These are phyloP conservation scores for Lachnellula occidentalis DNA, from an alignment of 2,329 filamentous ascomycete species.

Conservation along the genomic window DNA sequence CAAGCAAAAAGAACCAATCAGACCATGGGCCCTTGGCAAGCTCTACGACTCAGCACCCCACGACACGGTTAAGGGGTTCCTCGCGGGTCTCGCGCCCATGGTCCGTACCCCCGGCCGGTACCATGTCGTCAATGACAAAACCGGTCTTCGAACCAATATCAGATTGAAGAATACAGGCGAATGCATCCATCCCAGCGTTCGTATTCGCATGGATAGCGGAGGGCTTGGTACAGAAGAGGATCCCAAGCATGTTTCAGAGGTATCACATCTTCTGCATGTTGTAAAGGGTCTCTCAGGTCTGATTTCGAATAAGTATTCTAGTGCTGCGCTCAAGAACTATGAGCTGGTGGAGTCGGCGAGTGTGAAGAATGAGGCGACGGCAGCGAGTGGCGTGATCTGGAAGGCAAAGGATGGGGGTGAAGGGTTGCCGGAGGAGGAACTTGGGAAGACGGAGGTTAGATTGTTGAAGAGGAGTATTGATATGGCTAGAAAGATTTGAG, in stretches of 20 bases:
- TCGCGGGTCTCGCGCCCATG: conserved; percentile 11
- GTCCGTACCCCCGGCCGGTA: conserved; percentile 31
- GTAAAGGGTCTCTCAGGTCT: conserved; percentile 10
- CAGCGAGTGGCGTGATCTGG: conserved; percentile 13
- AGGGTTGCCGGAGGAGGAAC: conserved; percentile 15
- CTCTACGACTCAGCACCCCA: conserved; percentile 27
- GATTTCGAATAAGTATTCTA: neutral
- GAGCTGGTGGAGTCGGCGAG: conserved; percentile 4
- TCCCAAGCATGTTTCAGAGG: conserved; percentile 3
- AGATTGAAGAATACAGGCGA: conserved; percentile 32
- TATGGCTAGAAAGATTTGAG: neutral
- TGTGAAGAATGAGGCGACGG: conserved; percentile 7
- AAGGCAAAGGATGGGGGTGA: conserved; percentile 11
- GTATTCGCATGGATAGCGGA: conserved; percentile 22
- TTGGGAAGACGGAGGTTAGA: conserved; percentile 18
- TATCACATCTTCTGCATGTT: conserved; percentile 7
- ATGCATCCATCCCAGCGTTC: conserved; percentile 29
- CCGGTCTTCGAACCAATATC: conserved; percentile 29
- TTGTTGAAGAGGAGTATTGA: conserved; percentile 12
- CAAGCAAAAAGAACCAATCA: conserved; percentile 6
- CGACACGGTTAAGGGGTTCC: conserved; percentile 14
- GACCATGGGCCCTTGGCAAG: conserved; percentile 30
- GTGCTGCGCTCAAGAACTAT: conserved; percentile 14
- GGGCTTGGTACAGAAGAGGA: conserved; percentile 30
- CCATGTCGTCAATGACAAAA: conserved; percentile 30